Evolutionary conservation across 805 yeast genomes (phyloP).

Genomic region (Candida piceae): DNA sequence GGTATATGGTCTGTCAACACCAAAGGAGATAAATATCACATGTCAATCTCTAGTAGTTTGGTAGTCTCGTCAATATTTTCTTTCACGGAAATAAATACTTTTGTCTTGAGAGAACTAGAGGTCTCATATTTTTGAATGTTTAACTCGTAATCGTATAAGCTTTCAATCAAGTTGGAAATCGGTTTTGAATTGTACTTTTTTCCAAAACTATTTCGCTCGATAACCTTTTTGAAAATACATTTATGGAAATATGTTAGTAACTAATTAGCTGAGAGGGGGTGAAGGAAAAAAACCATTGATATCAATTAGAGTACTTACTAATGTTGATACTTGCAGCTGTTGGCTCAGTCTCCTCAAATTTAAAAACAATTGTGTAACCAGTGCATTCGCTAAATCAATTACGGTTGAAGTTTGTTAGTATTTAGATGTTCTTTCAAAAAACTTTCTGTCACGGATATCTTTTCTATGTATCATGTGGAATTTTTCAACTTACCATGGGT

Average conservation of each 20-base stretch:
- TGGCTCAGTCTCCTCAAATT: conserved; percentile 22
- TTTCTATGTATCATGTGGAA: no score
- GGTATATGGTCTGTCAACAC: no score
- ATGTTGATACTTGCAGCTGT: conserved; percentile 7
- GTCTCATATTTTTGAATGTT: conserved; percentile 1
- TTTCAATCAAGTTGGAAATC: conserved; percentile 16
- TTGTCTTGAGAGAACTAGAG: not conserved
- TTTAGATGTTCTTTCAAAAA: not conserved
- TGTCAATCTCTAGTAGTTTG: no score
- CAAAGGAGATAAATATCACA: no score
- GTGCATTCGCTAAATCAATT: conserved; percentile 13
- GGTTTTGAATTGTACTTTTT: conserved; percentile 16
- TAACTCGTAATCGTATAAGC: conserved; percentile 21
- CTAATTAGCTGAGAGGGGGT: conserved; percentile 1
- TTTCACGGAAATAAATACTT: no score
- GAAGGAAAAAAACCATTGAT: no score
- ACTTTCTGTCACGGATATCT: no score
- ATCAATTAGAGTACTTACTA: conserved; percentile 25
- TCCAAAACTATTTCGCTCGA: conserved; percentile 11
- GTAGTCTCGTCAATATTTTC: not conserved
- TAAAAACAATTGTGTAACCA: conserved; percentile 12
- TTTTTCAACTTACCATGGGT: conserved; percentile 18
- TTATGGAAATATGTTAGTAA: not conserved
- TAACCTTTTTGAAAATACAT: no score
- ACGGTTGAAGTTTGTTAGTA: conserved; percentile 3